Base-by-base conservation (phyloP, 192 early-diverging fungal species). In the Mortierella hygrophila region DNA sequence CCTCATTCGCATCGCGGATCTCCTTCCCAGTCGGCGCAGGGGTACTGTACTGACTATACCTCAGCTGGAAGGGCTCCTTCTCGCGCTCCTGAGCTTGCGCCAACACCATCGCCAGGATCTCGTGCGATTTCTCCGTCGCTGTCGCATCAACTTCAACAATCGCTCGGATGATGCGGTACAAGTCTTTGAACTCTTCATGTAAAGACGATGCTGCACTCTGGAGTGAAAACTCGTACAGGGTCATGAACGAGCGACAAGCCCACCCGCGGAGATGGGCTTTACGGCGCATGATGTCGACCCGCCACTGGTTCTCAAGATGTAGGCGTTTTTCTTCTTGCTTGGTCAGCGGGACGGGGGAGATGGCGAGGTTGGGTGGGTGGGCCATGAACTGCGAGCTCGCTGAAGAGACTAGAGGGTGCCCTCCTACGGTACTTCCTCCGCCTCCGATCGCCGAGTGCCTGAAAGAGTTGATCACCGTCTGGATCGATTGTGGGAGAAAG, bases 291-390 rank as follows among this genome's bases (percentile, higher is more conserved):
- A 85, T 80, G 11, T 85, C 83, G 11, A 79, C 60, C 23, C 83
- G 15, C 83, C 83, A 85, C 6, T 75, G 74, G n/a, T 70, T 42
- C 42, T 85, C 83, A 70, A 80, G 29, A 15, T 54, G 55, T 7
- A 63, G n/a, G 7, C 78, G 78, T 32, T 74, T 69, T 63, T 85
- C 78, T 57, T 80, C 82, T 49, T 83, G 82, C 60, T 54, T 83
- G 41, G 77, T 68, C 35, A 68, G 29, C 3, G 68, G n/a, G 6
- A 65, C 49, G 40, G 75, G 21, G 26, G 81, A 42, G 21, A 60
- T 32, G 6, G 54, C 70, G 21, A 55, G 10, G 32, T 57, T 72
- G 70, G 21, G 23, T 47, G 38, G 35, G 3, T 38, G 35, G 11
- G 73, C 18, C 5, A 15, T 13, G 18, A 54, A 32, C 26, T 65